Conservation (phyloP, 352 stramenopile genomes). For the Pythium scleroteichum region DNA sequence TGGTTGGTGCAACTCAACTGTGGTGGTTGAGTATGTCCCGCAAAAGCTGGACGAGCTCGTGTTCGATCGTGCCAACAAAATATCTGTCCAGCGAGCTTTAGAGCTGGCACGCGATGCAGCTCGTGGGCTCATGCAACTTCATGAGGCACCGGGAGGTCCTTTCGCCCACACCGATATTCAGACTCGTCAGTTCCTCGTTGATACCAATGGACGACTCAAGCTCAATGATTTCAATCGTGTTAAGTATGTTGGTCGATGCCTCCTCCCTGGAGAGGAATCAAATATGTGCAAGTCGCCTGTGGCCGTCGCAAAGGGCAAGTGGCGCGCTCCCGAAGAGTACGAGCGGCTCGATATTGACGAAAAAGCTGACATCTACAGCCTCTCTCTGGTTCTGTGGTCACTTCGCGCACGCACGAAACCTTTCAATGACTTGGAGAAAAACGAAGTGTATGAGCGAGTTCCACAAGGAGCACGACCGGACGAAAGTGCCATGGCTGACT, state of each 20-base stretch:
- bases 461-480: conserved; percentile 47
- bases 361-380: conserved; percentile 69
- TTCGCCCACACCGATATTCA: conserved; percentile 85
- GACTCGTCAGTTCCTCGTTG: conserved; percentile 77
- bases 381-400: conserved; percentile 70
- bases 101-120: conserved; percentile 56
- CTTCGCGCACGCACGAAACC: conserved; percentile 52
- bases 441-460: conserved; percentile 60
- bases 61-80: conserved; percentile 42
- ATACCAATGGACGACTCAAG: conserved; percentile 48
- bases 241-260: conserved; percentile 58
- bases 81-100: conserved; percentile 51
- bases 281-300: conserved; percentile 67
- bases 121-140: conserved; percentile 61
- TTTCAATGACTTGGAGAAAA: conserved; percentile 38
- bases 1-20: conserved; percentile 75
- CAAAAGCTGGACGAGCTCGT: conserved; percentile 61
- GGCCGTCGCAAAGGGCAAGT: conserved; percentile 74
- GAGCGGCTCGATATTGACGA: conserved; percentile 42
- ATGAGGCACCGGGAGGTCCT: conserved; percentile 58
- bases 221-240: conserved; percentile 87
- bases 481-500: conserved; percentile 52
- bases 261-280: conserved; percentile 36
- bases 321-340: conserved; percentile 79
- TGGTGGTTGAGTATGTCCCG: conserved; percentile 76